Evolutionary conservation across 2,329 filamentous ascomycete genomes (phyloP).

Genomic region (Calycina marina): DNA sequence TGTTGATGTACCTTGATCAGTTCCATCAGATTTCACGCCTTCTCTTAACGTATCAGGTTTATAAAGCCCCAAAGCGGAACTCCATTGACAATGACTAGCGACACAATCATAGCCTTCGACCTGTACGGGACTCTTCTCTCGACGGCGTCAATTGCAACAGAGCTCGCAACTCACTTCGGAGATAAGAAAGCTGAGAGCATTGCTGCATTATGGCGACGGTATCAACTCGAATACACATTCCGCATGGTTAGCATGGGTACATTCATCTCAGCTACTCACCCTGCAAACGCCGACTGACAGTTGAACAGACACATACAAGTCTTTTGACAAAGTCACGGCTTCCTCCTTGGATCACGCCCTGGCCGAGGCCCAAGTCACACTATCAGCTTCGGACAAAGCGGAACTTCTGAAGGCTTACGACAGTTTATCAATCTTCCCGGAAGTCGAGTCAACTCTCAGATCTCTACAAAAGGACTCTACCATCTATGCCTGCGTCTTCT

Average conservation of each 20-base stretch:
- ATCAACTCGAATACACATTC: conserved; percentile 66
- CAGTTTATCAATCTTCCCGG: conserved; percentile 46
- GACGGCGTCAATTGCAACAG: conserved; percentile 49
- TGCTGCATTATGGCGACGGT: conserved; percentile 43
- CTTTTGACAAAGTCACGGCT: conserved; percentile 48
- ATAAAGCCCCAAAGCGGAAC: no score
- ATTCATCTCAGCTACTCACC: conserved; percentile 11
- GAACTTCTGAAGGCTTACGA: conserved; percentile 50
- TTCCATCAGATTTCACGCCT: neutral
- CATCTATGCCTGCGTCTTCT: conserved; percentile 45
- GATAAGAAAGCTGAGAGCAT: conserved; percentile 40
- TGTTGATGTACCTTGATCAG: no score
- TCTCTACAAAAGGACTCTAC: conserved; percentile 25
- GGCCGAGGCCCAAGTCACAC: conserved; percentile 34
- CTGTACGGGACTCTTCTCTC: conserved; percentile 63
- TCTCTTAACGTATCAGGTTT: no score
- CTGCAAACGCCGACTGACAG: neutral
- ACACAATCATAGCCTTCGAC: conserved; percentile 52
- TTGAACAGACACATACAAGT: conserved; percentile 38
- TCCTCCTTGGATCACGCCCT: conserved; percentile 49
- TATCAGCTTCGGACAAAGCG: conserved; percentile 30
- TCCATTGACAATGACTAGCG: conserved; percentile 20
- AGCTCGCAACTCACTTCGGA: conserved; percentile 42
- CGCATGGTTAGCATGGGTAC: conserved; percentile 61
- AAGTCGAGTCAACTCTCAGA: conserved; percentile 40